Percentiles rank a stretch among this genome's conserved stretches.
phyloP scores from a whole-genome alignment of 2,329 filamentous ascomycete species.

The Colletotrichum theobromicola region DNA sequence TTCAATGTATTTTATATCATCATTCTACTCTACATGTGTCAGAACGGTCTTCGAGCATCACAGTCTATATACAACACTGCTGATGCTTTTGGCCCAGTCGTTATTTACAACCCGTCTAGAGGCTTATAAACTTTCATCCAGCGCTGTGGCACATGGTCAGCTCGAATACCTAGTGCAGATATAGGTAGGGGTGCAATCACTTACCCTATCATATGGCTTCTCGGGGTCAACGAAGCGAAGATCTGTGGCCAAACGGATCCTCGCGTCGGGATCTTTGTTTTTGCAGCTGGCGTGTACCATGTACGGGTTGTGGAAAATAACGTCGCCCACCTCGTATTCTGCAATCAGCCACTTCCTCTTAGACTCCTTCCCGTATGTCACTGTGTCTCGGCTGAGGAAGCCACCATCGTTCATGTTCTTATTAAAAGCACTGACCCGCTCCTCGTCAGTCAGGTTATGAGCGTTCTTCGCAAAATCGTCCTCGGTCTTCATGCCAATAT shows the following conservation, averaged over 20 bases:
- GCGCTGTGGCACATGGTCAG: neutral
- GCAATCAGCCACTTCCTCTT: constrained; percentile 37
- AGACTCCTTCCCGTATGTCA: constrained; percentile 30
- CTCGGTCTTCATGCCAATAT: constrained; percentile 45
- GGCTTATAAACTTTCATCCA: neutral
- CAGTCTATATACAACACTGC: neutral
- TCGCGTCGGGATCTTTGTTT: constrained; percentile 54
- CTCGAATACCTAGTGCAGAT: neutral
- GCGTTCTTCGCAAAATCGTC: constrained; percentile 51
- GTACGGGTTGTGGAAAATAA: constrained; percentile 43
- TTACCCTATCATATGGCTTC: neutral
- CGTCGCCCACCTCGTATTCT: constrained; percentile 43
- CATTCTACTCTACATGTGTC: neutral
- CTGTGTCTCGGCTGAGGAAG: constrained; percentile 44
- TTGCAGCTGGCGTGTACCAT: constrained; percentile 60
- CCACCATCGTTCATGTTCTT: constrained; percentile 64
- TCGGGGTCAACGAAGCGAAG: constrained; percentile 56
- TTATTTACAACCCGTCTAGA: neutral
- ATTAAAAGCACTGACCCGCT: constrained; percentile 58
- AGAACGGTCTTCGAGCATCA: neutral
- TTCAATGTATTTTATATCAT: neutral
- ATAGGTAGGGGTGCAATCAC: neutral
- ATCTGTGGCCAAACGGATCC: constrained; percentile 61
- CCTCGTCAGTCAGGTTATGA: constrained; percentile 54
- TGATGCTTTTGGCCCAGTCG: neutral